Evolutionary conservation across 495 filamentous ascomycete species (phyloP).

Genomic region (Aspergillus avenaceus): DNA sequence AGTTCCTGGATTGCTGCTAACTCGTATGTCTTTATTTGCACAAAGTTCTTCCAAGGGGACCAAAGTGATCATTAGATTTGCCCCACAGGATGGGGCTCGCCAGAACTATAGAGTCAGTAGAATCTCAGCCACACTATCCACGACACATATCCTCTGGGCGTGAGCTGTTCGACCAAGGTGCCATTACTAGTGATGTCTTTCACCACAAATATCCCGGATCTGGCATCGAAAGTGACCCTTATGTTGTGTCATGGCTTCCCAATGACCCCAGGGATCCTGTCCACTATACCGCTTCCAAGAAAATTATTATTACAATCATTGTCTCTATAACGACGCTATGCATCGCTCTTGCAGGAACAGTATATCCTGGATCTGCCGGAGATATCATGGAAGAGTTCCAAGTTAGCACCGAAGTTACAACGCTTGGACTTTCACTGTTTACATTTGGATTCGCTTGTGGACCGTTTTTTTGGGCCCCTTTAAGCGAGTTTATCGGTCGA

Average conservation of each 20-base stretch:
- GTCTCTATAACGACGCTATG: neutral
- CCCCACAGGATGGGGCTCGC: too few relatives aligned
- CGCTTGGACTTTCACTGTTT: neutral
- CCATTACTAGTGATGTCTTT: neutral
- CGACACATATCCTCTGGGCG: neutral
- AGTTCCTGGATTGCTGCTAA: too few relatives aligned
- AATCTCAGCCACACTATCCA: neutral
- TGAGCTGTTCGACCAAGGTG: neutral
- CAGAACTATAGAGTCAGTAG: too few relatives aligned
- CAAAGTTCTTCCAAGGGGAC: too few relatives aligned
- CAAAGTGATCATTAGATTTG: too few relatives aligned
- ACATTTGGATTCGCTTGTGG: neutral
- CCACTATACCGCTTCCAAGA: conserved; percentile 45
- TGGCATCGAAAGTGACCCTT: conserved; percentile 63
- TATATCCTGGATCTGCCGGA: neutral
- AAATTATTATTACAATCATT: conserved; percentile 19
- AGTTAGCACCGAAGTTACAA: neutral
- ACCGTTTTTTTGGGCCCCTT: neutral
- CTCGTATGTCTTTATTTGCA: too few relatives aligned
- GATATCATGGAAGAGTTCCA: neutral
- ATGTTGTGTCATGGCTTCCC: conserved; percentile 60
- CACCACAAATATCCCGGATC: conserved; percentile 48
- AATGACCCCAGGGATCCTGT: conserved; percentile 61
- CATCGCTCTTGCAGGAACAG: neutral
- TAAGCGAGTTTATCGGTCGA: conserved; percentile 1